Evolutionary conservation across 2,329 filamentous ascomycete species (phyloP).

Genomic region (Epichloe brachyelytri): DNA sequence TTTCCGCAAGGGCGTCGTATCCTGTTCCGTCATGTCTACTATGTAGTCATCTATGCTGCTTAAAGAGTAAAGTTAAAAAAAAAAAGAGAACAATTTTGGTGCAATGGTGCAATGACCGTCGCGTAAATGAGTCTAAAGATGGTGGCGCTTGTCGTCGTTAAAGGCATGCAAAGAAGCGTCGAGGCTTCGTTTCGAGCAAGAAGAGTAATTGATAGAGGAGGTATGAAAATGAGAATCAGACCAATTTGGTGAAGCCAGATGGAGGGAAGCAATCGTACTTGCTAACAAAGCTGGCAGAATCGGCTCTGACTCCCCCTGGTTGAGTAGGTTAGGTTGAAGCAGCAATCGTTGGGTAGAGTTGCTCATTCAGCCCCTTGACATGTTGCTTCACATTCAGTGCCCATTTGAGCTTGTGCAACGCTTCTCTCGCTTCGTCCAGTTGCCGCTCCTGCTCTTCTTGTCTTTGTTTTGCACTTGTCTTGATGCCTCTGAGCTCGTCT

Average conservation of each 20-base stretch:
- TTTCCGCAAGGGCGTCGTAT: slow-evolving; percentile 4
- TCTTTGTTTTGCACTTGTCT: slow-evolving; percentile 39
- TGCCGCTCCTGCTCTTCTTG: slow-evolving; percentile 49
- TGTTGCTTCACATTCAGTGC: slow-evolving; percentile 55
- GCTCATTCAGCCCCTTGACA: slow-evolving; percentile 38
- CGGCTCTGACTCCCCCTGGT: neutral
- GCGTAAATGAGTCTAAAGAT: neutral
- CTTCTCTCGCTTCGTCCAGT: slow-evolving; percentile 44
- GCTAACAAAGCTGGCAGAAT: neutral
- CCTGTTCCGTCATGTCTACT: slow-evolving; percentile 5
- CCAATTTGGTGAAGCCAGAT: neutral
- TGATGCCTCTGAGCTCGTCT: slow-evolving; percentile 44
- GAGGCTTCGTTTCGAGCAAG: neutral
- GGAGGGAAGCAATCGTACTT: neutral
- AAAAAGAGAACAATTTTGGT: too few species aligned
- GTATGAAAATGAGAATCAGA: too few species aligned
- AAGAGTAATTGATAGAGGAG: too few species aligned
- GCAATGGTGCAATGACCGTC: slow-evolving; percentile 3
- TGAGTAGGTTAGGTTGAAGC: neutral
- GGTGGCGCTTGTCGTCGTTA: neutral
- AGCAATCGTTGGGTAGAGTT: neutral
- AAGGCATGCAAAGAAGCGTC: neutral
- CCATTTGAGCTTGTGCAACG: slow-evolving; percentile 60
- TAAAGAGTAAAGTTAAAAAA: neutral
- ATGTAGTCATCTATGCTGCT: slow-evolving; percentile 3